Conservation (phyloP, 1,284 basidiomycete species). For the Bjerkandera adusta region DNA sequence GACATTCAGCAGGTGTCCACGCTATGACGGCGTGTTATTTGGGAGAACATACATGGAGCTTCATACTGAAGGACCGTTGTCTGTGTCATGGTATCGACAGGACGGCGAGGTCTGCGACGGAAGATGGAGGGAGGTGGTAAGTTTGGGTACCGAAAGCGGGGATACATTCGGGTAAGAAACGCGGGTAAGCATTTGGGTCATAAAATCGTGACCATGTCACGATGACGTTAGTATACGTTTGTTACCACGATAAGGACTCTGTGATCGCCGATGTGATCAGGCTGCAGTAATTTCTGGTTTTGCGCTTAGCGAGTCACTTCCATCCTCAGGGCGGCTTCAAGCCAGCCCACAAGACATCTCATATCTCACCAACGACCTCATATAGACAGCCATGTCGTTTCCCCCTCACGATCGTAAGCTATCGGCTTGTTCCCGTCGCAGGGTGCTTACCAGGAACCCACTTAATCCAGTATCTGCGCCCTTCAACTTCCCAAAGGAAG, state of each 20-base stretch:
- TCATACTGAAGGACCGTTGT: slow-evolving; percentile 27
- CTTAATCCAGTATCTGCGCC: slow-evolving; percentile 64
- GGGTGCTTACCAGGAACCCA: neutral
- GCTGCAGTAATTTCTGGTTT: too few species aligned
- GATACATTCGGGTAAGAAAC: too few species aligned
- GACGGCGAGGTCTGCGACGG: too few species aligned
- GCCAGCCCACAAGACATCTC: slow-evolving; percentile 5
- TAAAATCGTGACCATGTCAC: too few species aligned
- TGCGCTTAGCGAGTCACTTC: slow-evolving; percentile 13
- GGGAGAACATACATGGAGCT: slow-evolving; percentile 22
- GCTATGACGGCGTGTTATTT: too few species aligned
- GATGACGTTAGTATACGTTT: too few species aligned
- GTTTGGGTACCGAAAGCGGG: too few species aligned
- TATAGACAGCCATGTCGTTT: slow-evolving; percentile 55
- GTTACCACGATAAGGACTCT: too few species aligned
- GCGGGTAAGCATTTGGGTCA: too few species aligned
- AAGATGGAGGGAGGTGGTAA: too few species aligned
- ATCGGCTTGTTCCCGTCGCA: slow-evolving; percentile 9
- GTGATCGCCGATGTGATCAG: too few species aligned
- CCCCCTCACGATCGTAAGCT: slow-evolving; percentile 69
- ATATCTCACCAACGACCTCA: neutral
- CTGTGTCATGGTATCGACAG: too few species aligned
- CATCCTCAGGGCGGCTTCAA: slow-evolving; percentile 10
- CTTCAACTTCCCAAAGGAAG: slow-evolving; percentile 91
- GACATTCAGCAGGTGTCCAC: neutral